A percentile compares a stretch with the other conserved stretches of the same genome.
Evolutionary conservation across 495 filamentous ascomycete species (phyloP).

Genomic region (Aspergillus leporis): DNA sequence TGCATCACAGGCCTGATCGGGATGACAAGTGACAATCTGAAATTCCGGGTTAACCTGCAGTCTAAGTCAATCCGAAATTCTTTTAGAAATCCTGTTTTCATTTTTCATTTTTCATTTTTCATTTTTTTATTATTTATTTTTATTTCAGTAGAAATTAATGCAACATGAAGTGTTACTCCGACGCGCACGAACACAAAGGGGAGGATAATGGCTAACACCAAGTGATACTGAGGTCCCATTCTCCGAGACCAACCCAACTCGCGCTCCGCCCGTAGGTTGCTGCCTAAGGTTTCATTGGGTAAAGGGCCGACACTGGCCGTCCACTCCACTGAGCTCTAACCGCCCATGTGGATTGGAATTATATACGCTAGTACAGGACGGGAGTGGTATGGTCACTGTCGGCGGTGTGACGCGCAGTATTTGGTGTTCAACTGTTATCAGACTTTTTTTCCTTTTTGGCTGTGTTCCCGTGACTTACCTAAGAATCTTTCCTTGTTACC

Average conservation of each 20-base stretch:
- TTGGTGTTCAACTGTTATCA: constrained; percentile 2
- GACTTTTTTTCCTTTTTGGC: constrained; percentile 5
- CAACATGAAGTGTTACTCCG: neutral
- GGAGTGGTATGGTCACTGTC: constrained; percentile 14
- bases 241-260: constrained; percentile 7
- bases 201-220: neutral
- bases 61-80: neutral
- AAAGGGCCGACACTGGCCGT: constrained; percentile 1
- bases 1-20: neutral
- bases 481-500: neutral
- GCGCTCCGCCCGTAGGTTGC: constrained; percentile 9
- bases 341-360: neutral
- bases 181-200: neutral
- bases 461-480: constrained; percentile 11
- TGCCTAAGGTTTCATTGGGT: constrained; percentile 3
- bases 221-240: neutral
- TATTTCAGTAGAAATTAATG: neutral
- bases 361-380: neutral
- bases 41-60: neutral
- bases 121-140: no score
- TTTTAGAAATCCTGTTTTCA: neutral
- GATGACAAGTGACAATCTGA: neutral
- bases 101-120: neutral
- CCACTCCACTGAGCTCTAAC: constrained; percentile 2
- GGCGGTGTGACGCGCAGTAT: constrained; percentile 3